Evolutionary conservation across 169 alveolate species (phyloP).

Genomic region (Eimeria necatrix): DNA sequence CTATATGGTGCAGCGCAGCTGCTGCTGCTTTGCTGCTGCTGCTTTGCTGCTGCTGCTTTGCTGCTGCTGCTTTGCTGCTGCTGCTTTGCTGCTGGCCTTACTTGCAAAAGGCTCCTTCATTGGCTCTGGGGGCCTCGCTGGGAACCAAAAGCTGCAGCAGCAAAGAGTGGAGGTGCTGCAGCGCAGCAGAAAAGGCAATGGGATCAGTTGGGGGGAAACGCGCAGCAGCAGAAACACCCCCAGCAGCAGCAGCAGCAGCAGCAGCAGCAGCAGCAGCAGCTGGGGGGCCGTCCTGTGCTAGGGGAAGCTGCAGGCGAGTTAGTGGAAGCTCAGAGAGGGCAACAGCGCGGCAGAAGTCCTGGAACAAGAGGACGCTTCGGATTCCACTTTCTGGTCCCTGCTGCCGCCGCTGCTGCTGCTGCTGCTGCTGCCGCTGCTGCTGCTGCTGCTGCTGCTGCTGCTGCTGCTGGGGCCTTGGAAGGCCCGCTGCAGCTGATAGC

Average conservation of each 20-base stretch:
- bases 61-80: background rate
- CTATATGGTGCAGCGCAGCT: background rate
- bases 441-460: too few relatives aligned
- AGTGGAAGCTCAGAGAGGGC: background rate
- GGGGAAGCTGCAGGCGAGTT: background rate
- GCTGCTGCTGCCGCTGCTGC: too few relatives aligned
- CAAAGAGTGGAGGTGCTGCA: conserved; percentile 4
- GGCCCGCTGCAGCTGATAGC: background rate
- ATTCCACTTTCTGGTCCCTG: too few relatives aligned
- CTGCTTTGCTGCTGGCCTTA: too few relatives aligned
- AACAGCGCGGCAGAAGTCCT: background rate
- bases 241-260: background rate
- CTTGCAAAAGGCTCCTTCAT: background rate
- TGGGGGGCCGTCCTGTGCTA: background rate
- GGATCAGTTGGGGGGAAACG: conserved; percentile 21
- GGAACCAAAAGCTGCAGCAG: background rate
- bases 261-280: background rate
- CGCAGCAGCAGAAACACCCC: background rate
- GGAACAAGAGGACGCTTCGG: background rate
- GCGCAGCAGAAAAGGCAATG: conserved; percentile 17
- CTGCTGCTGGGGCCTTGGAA: background rate
- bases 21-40: too few relatives aligned
- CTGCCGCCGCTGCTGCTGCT: too few relatives aligned
- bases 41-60: conserved; percentile 7
- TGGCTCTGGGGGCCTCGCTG: background rate